Evolutionary conservation across 176 grass and related monocot species (phyloP), one percentile per base, ranked within the genome.

Genomic region (Cenchrus americanus): DNA sequence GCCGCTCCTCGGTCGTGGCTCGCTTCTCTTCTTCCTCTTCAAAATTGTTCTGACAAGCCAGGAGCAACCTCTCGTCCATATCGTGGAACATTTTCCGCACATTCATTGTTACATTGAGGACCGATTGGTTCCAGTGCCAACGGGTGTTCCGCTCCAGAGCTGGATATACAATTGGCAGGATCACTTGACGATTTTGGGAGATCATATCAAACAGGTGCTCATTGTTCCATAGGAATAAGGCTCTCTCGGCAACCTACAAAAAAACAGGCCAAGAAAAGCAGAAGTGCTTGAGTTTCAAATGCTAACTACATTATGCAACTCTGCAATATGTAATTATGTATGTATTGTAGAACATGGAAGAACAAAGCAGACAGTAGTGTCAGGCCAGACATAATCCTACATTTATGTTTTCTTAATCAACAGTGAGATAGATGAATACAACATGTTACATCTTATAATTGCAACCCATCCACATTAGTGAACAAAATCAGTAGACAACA

Each of bases 221-320:
- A 19, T 99, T 99, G 63, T 99, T 99, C 89, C 93, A 99, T 78
- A 99, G 82, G 85, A 99, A 94, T 71, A 99, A 78, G 7, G 97
- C 88, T 71, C 97, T 94, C 75, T 99, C 97, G 15, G 97, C 93
- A 88, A 99, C 93, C 97, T 99, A 94, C 47, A 21, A 88, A 84
- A 37, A 83, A 23, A 22, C 12, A 27, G 19, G 40, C 40, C 63
- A 86, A 51, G 19, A 50, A 51, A 69, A 76, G 51, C 21, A 44
- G 26, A 22, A 73, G 26, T 40, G 32, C 5, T 51, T 82, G 3
- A 82, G 42, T 69, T 51, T 71, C 24, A 10, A 65, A 66, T 5
- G 51, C 14, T 59, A 83, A 61, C n/a, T 10, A 59, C 50, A 30
- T 81, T 78, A 26, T 51, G 21, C 3, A 78, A 32, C 26, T 82